Conservation (phyloP, 208 protist genomes). For the Phytomonas sp. region DNA sequence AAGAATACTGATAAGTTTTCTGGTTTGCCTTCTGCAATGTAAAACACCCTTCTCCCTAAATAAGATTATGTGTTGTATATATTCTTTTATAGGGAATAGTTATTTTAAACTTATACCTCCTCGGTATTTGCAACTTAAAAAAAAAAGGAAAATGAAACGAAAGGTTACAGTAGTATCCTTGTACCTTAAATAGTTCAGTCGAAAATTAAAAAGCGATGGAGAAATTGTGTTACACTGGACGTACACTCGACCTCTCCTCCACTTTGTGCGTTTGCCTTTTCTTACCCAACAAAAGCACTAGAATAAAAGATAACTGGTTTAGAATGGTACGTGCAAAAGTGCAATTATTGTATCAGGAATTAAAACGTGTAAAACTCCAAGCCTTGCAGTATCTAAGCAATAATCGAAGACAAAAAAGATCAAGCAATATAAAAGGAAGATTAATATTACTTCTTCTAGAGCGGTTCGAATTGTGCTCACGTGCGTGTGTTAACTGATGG, state of each 20-base stretch:
- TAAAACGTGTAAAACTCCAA: background rate
- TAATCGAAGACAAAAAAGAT: slow-evolving; percentile 7
- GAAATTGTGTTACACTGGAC: background rate
- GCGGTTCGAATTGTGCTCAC: background rate
- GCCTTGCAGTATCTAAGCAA: background rate
- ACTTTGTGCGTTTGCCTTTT: background rate
- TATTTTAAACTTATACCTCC: slow-evolving; percentile 5
- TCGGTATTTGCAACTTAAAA: slow-evolving; percentile 8
- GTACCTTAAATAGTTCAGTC: background rate
- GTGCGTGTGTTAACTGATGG: background rate
- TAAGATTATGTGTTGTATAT: background rate
- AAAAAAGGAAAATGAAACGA: slow-evolving; percentile 4
- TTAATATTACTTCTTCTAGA: background rate
- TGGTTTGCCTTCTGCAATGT: background rate
- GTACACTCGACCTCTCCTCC: background rate
- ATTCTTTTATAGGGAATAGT: background rate
- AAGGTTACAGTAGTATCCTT: background rate
- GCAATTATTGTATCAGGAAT: background rate
- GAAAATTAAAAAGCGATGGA: slow-evolving; percentile 2
- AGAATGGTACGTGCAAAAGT: background rate
- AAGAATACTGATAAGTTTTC: background rate
- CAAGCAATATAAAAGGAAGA: background rate
- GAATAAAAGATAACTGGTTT: slow-evolving; percentile 3
- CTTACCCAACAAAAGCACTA: background rate
- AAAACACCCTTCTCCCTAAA: background rate